A percentile compares a stretch with the other conserved stretches of the same genome.
phyloP scores from a whole-genome alignment of 768 basidiomycete species.

The Calocybe cyanea region DNA sequence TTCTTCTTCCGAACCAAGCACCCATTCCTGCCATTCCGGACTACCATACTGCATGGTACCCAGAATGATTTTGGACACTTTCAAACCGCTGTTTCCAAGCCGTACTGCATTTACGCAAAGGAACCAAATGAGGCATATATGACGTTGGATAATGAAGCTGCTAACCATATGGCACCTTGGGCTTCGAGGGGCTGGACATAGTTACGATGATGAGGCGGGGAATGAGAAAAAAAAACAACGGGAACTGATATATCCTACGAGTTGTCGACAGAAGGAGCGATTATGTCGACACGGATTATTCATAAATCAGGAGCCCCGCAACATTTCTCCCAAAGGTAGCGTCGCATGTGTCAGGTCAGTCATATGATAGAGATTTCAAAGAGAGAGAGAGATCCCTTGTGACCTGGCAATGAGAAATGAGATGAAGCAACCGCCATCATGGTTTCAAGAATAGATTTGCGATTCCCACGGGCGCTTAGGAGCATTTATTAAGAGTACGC shows the following conservation, averaged over 20 bases:
- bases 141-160: too few relatives aligned
- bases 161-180: constrained; percentile 24
- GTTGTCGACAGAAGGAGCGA: too few relatives aligned
- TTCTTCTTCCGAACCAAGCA: constrained; percentile 41
- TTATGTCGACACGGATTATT: too few relatives aligned
- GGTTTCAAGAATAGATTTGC: too few relatives aligned
- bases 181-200: background rate
- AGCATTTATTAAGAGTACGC: too few relatives aligned
- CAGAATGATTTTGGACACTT: constrained; percentile 63
- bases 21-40: constrained; percentile 48
- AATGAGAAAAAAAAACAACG: background rate
- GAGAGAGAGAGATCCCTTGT: background rate
- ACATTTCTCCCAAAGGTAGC: too few relatives aligned
- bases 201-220: background rate
- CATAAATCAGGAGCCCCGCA: too few relatives aligned
- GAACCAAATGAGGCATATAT: constrained; percentile 1
- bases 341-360: too few relatives aligned
- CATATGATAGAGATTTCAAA: background rate
- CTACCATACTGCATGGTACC: constrained; percentile 61
- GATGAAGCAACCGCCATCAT: too few relatives aligned
- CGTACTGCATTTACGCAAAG: constrained; percentile 28
- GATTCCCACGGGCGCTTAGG: too few relatives aligned
- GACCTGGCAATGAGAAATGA: constrained; percentile 2
- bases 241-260: too few relatives aligned
- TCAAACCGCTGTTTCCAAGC: constrained; percentile 50